A percentile compares a stretch with the other conserved stretches of the same genome.
phyloP scores from a whole-genome alignment of 2,329 filamentous ascomycete species.

The Colletotrichum lindemuthianum region DNA sequence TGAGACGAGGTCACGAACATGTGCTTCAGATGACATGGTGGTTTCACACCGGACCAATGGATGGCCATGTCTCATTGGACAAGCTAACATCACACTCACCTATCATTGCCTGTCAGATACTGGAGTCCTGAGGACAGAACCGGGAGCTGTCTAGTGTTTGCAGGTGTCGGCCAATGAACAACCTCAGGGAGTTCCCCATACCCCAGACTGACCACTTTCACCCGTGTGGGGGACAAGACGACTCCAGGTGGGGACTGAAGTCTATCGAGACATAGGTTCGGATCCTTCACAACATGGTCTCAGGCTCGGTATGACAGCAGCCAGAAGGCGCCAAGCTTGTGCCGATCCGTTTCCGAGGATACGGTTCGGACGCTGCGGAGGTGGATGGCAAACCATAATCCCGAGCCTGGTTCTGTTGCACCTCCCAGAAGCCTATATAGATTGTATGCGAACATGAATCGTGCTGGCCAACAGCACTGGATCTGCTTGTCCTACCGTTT shows the following conservation, averaged over 20 bases:
- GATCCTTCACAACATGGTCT: background rate
- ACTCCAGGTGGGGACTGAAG: background rate
- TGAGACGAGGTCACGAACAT: background rate
- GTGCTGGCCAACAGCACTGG: no score
- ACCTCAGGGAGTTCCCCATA: slow-evolving; percentile 2
- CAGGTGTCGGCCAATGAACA: background rate
- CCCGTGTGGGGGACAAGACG: background rate
- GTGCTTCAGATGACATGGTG: background rate
- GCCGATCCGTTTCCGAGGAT: background rate
- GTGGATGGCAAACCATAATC: no score
- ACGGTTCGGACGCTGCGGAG: slow-evolving; percentile 1
- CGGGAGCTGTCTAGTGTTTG: slow-evolving; percentile 3
- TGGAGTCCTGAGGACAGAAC: background rate
- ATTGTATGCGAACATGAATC: no score
- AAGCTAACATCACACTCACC: background rate
- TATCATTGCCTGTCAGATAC: background rate
- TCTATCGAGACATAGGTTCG: background rate
- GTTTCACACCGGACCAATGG: background rate
- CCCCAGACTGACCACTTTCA: slow-evolving; percentile 7
- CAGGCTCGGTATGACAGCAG: background rate
- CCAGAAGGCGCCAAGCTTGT: background rate
- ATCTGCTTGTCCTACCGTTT: background rate
- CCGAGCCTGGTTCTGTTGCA: background rate
- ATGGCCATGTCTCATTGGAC: background rate
- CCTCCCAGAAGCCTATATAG: no score